Evolutionary conservation across 2,329 filamentous ascomycete genomes (phyloP), one percentile per base, ranked within the genome.

Genomic region (Pezicula radicicola): DNA sequence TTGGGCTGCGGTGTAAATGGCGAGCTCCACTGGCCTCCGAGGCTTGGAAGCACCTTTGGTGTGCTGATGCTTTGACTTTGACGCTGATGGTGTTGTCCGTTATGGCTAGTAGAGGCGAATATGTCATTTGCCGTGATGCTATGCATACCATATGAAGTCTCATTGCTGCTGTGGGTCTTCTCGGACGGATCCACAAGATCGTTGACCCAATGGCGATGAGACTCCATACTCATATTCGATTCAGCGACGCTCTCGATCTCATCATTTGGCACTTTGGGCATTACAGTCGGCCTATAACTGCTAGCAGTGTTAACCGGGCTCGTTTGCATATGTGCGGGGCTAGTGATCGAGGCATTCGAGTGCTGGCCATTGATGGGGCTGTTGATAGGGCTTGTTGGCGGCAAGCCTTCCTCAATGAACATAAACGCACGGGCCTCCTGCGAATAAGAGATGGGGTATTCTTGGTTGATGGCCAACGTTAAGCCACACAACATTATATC

Each of bases 401-500:
- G 75, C 15, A 79, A 63, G 15, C 72, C 77, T 42, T 77, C 75
- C 59, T 82, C 78, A 46, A 75, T 71, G 54, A 78, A 81, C 49
- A 76, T 69, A 58, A 83, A 83, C 7, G 70, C 55, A 54, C 75
- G 70, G 39, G 37, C 51, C 18, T 50, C 46, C 19, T 71, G 68
- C 21, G 74, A 72, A 73, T 65, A 71, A 70, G 58, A 72, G 55
- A 64, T 52, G 55, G 64, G 50, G 59, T 60, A 56, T 65, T 59
- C 70, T 47, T 72, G 68, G 56, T 76, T 73, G 50, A 77, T 70
- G n/a, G 79, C 78, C 27, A 87, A 67, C 49, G 78, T 70, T 36
- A 86, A 69, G 3, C 81, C 85, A 65, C 84, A 82, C 45, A 81
- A 75, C 7, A 88, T 70, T 30, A 88, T 74, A 54, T 85, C 82